These are phyloP conservation scores for Heliamphora ciliata DNA, from an alignment of 179 eudicot genomes.

Conservation along the genomic window DNA sequence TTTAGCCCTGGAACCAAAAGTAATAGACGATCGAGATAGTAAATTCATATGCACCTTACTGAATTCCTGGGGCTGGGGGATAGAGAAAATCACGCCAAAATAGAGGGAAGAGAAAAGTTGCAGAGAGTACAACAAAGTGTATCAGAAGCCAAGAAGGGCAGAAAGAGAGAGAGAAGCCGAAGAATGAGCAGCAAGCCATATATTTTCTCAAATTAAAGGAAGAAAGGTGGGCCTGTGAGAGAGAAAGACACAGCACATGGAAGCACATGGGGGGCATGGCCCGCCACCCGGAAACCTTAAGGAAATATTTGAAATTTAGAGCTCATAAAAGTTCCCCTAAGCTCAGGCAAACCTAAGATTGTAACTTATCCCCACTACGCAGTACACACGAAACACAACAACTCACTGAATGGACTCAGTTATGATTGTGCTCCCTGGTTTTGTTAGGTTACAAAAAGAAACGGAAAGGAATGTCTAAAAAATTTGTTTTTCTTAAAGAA, in stretches of 20 bases:
- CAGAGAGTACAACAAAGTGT: conserved; percentile 10
- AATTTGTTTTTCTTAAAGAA: too few relatives aligned
- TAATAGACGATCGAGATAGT: not conserved
- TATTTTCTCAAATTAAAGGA: conserved; percentile 34
- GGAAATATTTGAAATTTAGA: conserved; percentile 13
- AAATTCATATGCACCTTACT: conserved; percentile 3
- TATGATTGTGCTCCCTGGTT: not conserved
- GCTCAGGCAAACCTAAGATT: conserved; percentile 29
- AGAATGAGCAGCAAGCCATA: conserved; percentile 25
- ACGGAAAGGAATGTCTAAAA: too few relatives aligned
- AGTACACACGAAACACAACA: not conserved
- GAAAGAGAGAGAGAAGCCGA: conserved; percentile 10
- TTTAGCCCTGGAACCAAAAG: not conserved
- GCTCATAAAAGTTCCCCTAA: conserved; percentile 18
- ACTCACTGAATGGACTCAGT: not conserved
- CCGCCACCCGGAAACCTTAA: conserved; percentile 33
- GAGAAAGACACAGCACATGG: conserved; percentile 83
- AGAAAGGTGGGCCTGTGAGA: conserved; percentile 35
- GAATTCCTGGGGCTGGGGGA: conserved; percentile 6
- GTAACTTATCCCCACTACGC: conserved; percentile 19
- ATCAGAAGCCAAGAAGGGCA: conserved; percentile 21
- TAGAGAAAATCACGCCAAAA: conserved; percentile 16
- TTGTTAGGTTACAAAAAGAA: not conserved
- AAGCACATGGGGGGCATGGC: conserved; percentile 65
- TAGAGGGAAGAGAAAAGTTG: conserved; percentile 11